Conservation (phyloP, 441 rosid genomes). For the Mallotus japonicus region DNA sequence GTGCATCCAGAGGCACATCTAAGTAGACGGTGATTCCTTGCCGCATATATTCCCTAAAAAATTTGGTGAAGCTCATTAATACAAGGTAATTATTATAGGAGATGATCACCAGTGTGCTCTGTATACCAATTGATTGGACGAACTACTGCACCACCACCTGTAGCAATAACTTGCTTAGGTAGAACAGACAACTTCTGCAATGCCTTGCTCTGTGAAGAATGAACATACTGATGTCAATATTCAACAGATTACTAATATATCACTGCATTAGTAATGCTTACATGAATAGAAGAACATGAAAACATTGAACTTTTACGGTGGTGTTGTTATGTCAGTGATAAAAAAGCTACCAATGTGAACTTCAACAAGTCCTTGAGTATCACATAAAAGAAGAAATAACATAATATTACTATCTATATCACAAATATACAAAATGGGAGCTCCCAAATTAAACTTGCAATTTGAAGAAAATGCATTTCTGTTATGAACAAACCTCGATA, state of each 20-base stretch:
- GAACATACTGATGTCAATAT: neutral
- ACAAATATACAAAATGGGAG: too few relatives aligned
- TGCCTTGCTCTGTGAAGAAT: constrained; percentile 37
- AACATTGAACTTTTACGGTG: neutral
- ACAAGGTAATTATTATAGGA: neutral
- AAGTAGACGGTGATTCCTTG: constrained; percentile 40
- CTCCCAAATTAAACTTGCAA: too few relatives aligned
- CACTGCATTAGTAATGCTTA: neutral
- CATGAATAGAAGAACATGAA: neutral
- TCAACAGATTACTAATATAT: too few relatives aligned
- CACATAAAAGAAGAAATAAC: too few relatives aligned
- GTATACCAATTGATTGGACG: constrained; percentile 47
- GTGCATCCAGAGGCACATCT: constrained; percentile 44
- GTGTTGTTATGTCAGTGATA: neutral
- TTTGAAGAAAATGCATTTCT: neutral
- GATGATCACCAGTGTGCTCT: neutral
- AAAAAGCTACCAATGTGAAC: neutral
- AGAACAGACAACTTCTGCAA: constrained; percentile 34
- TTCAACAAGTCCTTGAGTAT: too few relatives aligned
- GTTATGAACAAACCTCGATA: constrained; percentile 35
- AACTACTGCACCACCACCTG: constrained; percentile 50
- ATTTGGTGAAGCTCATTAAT: neutral
- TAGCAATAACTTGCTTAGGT: constrained; percentile 44
- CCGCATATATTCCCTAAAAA: constrained; percentile 39
- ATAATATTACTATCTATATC: too few relatives aligned